Evolutionary conservation across 768 basidiomycete species (phyloP).

Genomic region (Mycena rebaudengoi): DNA sequence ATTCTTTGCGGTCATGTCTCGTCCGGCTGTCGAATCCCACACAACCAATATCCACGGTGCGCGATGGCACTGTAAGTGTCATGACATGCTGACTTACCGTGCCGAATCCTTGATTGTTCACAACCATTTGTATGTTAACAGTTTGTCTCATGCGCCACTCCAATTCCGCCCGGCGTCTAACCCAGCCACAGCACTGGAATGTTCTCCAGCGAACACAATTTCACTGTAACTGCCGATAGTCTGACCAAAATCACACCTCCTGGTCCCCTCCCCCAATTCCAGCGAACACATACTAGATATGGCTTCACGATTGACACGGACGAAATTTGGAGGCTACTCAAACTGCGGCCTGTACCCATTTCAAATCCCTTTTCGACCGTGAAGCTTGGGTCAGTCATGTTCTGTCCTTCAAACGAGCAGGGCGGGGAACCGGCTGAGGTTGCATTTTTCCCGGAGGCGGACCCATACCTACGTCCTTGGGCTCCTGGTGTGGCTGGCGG

Average conservation of each 20-base stretch:
- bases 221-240: background rate
- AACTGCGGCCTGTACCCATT: conserved; percentile 4
- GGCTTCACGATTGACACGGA: conserved; percentile 5
- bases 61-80: no score
- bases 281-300: conserved; percentile 1
- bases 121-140: no score
- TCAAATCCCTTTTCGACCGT: conserved; percentile 6
- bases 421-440: conserved; percentile 8
- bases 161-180: no score
- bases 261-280: conserved; percentile 8
- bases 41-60: no score
- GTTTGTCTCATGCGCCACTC: no score
- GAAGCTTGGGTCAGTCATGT: conserved; percentile 9
- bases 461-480: conserved; percentile 3
- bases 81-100: no score
- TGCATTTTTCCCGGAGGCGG: conserved; percentile 5
- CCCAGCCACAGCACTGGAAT: no score
- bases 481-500: conserved; percentile 1
- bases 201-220: background rate
- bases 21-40: no score
- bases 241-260: background rate
- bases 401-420: conserved; percentile 7
- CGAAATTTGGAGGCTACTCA: conserved; percentile 6
- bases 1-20: no score
- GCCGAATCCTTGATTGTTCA: no score